A percentile compares a stretch with the other conserved stretches of the same genome.
Conservation (phyloP, 2,329 filamentous ascomycete species). For the Apiospora hydei region DNA sequence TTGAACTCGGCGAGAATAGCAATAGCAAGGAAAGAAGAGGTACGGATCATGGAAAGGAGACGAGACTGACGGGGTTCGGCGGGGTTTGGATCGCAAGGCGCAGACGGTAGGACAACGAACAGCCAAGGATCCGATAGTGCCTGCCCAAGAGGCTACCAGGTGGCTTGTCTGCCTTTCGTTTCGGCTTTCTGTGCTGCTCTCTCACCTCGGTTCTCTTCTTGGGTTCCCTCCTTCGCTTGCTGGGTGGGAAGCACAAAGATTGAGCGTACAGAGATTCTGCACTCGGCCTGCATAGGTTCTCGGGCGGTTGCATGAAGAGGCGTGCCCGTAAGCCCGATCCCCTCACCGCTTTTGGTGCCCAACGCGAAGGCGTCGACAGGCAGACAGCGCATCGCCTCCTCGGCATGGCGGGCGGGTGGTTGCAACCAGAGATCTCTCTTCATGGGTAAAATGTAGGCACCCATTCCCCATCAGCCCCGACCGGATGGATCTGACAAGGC, state of each 20-base stretch:
- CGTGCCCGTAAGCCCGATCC: background rate
- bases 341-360: background rate
- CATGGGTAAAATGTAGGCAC: conserved; percentile 10
- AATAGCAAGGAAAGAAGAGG: no score
- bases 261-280: conserved; percentile 15
- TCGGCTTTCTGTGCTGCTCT: background rate
- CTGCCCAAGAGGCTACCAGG: background rate
- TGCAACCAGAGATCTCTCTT: background rate
- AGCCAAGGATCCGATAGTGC: conserved; percentile 9
- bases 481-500: background rate
- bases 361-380: background rate
- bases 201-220: background rate
- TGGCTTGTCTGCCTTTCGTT: background rate
- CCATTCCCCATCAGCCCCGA: background rate
- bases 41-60: no score
- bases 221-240: background rate
- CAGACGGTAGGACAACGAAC: background rate
- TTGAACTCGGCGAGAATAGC: no score
- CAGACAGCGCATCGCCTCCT: background rate
- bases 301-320: background rate
- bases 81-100: background rate
- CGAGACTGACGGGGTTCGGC: background rate
- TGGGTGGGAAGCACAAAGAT: conserved; percentile 13
- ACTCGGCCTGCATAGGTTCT: conserved; percentile 2
- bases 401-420: conserved; percentile 6